Base-by-base conservation (phyloP, 345 rosid species). In the Lepidium aucheri region DNA sequence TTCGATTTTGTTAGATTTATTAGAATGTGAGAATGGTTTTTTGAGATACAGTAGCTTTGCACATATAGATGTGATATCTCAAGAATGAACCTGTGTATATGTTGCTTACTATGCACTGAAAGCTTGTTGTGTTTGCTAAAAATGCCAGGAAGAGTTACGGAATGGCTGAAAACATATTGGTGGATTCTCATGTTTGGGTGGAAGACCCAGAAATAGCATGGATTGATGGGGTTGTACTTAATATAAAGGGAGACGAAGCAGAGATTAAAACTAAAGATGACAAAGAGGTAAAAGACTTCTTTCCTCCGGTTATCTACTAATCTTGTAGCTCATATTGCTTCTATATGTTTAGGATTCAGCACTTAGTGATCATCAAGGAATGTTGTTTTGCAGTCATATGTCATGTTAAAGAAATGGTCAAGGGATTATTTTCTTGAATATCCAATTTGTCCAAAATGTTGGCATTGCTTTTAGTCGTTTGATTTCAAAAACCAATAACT, bases 181-280 rank as follows among this genome's bases (percentile, higher is more conserved):
- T 78, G 41, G 95, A 89, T 69, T 74, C 89, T 62, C 90, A 81
- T 75, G 74, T 92, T 41, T 92, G 98, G 98, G 80, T 87, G 66
- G 85, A 50, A 72, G 89, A 89, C 75, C 76, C 83, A 4, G 79
- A 83, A 3, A 43, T 55, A 10, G 91, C 85, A 45, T 92, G 94
- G 89, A 44, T 74, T 39, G 89, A 84, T 74, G 98, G 98, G n/a
- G 67, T 78, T 66, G 93, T 89, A 9, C 36, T 74, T 13, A 78
- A 77, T 30, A 76, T 87, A 11, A 70, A 44, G 53, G 89, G 76
- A 60, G 68, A 78, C 18, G 82, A 86, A 67, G 96, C 86, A 15
- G 86, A 84, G 72, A 67, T 89, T 67, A 78, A 78, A 77, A 81
- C 79, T 18, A 47, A 56, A 52, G 74, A 78, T 65, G 91, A 76